Conservation (phyloP, 2,329 filamentous ascomycete species). For the Ophiocordyceps camponoti-rufipedis region DNA sequence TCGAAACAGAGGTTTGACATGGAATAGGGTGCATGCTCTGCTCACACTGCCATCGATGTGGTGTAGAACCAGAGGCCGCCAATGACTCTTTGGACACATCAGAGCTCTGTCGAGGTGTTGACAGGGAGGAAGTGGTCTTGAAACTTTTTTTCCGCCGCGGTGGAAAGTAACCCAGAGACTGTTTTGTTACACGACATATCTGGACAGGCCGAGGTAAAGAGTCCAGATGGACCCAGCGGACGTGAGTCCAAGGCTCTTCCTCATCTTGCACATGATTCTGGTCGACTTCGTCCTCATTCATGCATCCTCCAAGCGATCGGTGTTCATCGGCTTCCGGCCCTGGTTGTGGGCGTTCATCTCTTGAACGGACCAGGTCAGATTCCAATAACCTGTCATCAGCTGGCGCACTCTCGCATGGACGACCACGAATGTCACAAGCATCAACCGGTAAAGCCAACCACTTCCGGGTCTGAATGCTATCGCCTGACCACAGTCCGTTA, state of each 20-base stretch:
- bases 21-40: conserved; percentile 17
- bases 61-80: conserved; percentile 13
- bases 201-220: conserved; percentile 52
- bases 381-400: neutral
- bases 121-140: conserved; percentile 43
- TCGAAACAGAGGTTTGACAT: conserved; percentile 15
- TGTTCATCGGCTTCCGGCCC: neutral
- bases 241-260: conserved; percentile 66
- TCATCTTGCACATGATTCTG: conserved; percentile 24
- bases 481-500: conserved; percentile 89
- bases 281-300: conserved; percentile 17
- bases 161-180: conserved; percentile 78
- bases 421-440: conserved; percentile 68
- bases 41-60: conserved; percentile 24
- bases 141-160: conserved; percentile 75
- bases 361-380: neutral
- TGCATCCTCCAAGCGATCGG: neutral
- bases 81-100: conserved; percentile 33
- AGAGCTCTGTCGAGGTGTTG: conserved; percentile 49
- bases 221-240: conserved; percentile 74
- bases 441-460: conserved; percentile 75
- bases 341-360: neutral
- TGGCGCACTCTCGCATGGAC: conserved; percentile 33
- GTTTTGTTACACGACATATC: conserved; percentile 67
- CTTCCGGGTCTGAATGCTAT: conserved; percentile 71